These are phyloP conservation scores for Cordyceps cicadae DNA, from an alignment of 2,329 filamentous ascomycete species.

Conservation along the genomic window DNA sequence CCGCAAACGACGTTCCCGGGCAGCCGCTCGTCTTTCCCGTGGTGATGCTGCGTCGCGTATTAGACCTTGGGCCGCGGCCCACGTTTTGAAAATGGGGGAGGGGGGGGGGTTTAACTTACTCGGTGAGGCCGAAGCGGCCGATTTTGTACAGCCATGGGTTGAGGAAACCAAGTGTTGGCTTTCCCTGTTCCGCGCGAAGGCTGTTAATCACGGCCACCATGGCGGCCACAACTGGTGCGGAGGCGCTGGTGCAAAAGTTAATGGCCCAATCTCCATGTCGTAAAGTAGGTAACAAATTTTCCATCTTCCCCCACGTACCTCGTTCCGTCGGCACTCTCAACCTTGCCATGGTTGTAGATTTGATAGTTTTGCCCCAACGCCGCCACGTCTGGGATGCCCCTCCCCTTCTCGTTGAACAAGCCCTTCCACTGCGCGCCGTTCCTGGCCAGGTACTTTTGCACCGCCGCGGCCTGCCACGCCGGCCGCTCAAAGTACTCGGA, in stretches of 20 bases:
- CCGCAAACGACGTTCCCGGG: slow-evolving; percentile 19
- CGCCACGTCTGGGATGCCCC: slow-evolving; percentile 54
- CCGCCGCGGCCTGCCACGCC: slow-evolving; percentile 37
- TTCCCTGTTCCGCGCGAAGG: slow-evolving; percentile 46
- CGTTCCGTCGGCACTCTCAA: slow-evolving; percentile 23
- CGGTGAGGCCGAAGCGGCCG: slow-evolving; percentile 25
- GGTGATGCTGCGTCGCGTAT: slow-evolving; percentile 24
- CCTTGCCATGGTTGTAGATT: slow-evolving; percentile 23
- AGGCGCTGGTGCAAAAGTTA: slow-evolving; percentile 32
- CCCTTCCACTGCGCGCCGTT: slow-evolving; percentile 41
- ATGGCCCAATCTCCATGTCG: background rate
- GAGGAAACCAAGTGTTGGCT: slow-evolving; percentile 47
- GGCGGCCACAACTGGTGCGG: slow-evolving; percentile 53
- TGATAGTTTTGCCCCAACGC: slow-evolving; percentile 38
- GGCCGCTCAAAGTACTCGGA: slow-evolving; percentile 38
- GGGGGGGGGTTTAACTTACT: slow-evolving; percentile 20
- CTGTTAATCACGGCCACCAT: slow-evolving; percentile 60
- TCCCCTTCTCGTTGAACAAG: slow-evolving; percentile 39
- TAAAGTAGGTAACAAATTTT: too few relatives aligned
- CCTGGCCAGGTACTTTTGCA: slow-evolving; percentile 33
- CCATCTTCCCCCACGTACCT: too few relatives aligned
- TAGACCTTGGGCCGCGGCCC: background rate
- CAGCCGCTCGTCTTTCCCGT: slow-evolving; percentile 26
- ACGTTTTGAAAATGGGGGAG: background rate
- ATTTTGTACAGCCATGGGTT: slow-evolving; percentile 52